Conservation (phyloP, 2,329 filamentous ascomycete genomes). For the Rhexocercosporidium sp. region DNA sequence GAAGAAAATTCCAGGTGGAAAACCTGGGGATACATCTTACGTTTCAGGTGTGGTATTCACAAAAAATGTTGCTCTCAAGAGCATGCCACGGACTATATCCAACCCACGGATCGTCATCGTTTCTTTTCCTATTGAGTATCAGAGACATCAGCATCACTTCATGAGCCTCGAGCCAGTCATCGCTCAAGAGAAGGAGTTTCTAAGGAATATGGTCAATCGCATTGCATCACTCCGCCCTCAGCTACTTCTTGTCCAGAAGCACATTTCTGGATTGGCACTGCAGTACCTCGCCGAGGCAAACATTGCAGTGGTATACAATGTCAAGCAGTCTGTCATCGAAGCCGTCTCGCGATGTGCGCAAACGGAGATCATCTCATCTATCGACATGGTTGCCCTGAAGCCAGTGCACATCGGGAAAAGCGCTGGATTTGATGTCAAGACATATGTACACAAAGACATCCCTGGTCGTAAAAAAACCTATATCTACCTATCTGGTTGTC, state of each 20-base stretch:
- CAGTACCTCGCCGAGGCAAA: conserved; percentile 87
- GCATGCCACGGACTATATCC: conserved; percentile 86
- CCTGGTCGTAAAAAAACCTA: conserved; percentile 87
- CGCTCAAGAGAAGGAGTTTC: conserved; percentile 92
- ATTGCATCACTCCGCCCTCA: conserved; percentile 87
- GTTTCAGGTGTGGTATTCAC: conserved; percentile 96
- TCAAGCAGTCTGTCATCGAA: conserved; percentile 94
- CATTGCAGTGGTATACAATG: conserved; percentile 94
- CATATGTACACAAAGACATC: conserved; percentile 81
- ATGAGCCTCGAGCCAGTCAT: conserved; percentile 98
- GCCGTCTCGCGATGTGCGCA: conserved; percentile 92
- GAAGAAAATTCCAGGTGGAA: conserved; percentile 92
- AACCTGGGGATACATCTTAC: conserved; percentile 91
- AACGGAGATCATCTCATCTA: conserved; percentile 89
- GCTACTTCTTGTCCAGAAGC: conserved; percentile 88
- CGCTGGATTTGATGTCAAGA: conserved; percentile 91
- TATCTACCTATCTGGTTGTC: conserved; percentile 90
- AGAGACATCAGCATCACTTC: conserved; percentile 89
- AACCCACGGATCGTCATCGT: conserved; percentile 90
- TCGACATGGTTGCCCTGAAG: conserved; percentile 86
- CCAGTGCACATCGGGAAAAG: conserved; percentile 79
- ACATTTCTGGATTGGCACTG: conserved; percentile 88
- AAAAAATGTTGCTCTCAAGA: conserved; percentile 95
- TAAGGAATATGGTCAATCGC: conserved; percentile 88
- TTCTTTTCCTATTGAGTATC: conserved; percentile 95